phyloP scores from a whole-genome alignment of 2,329 filamentous ascomycete species.

The Colletotrichum paranaense region DNA sequence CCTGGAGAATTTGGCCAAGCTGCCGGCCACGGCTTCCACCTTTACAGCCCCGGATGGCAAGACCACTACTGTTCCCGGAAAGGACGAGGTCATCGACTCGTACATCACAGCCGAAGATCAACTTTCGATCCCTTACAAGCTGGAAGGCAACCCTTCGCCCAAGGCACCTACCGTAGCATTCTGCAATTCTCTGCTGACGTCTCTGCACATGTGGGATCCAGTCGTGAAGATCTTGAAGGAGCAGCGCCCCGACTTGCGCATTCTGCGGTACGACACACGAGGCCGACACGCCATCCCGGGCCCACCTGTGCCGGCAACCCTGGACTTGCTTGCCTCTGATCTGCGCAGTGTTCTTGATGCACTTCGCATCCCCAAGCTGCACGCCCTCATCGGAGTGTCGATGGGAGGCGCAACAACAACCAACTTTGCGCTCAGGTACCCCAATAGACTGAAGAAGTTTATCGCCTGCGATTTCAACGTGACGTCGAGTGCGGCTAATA shows the following conservation, averaged over 20 bases:
- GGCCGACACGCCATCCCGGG: slow-evolving; percentile 68
- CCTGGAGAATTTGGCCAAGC: slow-evolving; percentile 65
- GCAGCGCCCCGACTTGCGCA: slow-evolving; percentile 72
- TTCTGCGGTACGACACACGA: slow-evolving; percentile 82
- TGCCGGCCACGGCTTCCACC: slow-evolving; percentile 55
- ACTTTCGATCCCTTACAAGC: slow-evolving; percentile 75
- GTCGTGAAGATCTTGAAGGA: slow-evolving; percentile 73
- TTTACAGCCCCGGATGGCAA: slow-evolving; percentile 69
- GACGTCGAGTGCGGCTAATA: slow-evolving; percentile 78
- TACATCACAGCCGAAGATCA: slow-evolving; percentile 77
- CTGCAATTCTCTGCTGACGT: slow-evolving; percentile 83
- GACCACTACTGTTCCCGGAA: slow-evolving; percentile 60
- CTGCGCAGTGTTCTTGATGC: slow-evolving; percentile 74
- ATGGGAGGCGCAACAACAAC: slow-evolving; percentile 85
- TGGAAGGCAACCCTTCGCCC: slow-evolving; percentile 77
- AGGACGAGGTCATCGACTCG: slow-evolving; percentile 70
- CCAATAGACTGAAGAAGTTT: slow-evolving; percentile 68
- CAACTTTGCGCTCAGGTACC: slow-evolving; percentile 76
- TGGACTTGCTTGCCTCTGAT: slow-evolving; percentile 77
- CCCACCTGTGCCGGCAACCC: slow-evolving; percentile 62
- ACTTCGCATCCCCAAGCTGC: slow-evolving; percentile 74
- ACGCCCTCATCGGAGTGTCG: slow-evolving; percentile 79
- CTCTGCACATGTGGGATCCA: slow-evolving; percentile 83
- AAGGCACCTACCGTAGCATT: slow-evolving; percentile 79
- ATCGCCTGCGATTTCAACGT: slow-evolving; percentile 85